Base-by-base conservation (phyloP, 805 yeast genomes). In the Candida odintsovae region DNA sequence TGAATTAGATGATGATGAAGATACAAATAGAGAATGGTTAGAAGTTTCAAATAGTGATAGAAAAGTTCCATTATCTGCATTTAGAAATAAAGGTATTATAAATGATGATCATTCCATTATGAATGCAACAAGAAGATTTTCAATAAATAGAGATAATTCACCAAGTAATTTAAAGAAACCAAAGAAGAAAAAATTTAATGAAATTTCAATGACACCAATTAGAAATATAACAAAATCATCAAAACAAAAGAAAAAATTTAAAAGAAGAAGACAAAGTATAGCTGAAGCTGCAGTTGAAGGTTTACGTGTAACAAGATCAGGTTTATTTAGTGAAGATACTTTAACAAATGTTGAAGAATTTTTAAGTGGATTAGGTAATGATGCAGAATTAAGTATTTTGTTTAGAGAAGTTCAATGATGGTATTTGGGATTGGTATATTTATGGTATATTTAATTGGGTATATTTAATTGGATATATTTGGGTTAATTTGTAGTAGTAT, bases 1-100 rank as follows among this genome's bases (percentile, higher is more conserved):
- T 62, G 97, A 87, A 61, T 70, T 90, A 51, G 96, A 87, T 56
- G 87, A 86, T 51, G 85, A 77, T 46, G 84, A 80, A 25, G 77
- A 77, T 49, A 83, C 79, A 44, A 75, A 68, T 19, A 38, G 45
- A 11, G 57, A 58, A 13, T 58, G 68, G 51, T 44, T 65, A 43
- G 62, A 68, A 57, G 51, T 62, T 40, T 53, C 67, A 43, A 73
- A 25, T 2, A 68, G 65, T 62, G 65, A 66, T 59, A 77, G 75
- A 61, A 73, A 73, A 46, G 82, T 89, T 9, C 97, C 97, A 4
- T 67, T 90, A 37, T 86, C 95, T 2, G 97, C 97, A 1, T 92
- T 92, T 64, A 72, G 98, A 59, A 90, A 89, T 66, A 84, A 89
- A 58, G 85, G 86, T 12, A 65, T 78, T 11, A 59, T 64, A 25